Evolutionary conservation across 148 eudicot species (phyloP), one percentile per base, ranked within the genome.

Genomic region (Fagopyrum tataricum): DNA sequence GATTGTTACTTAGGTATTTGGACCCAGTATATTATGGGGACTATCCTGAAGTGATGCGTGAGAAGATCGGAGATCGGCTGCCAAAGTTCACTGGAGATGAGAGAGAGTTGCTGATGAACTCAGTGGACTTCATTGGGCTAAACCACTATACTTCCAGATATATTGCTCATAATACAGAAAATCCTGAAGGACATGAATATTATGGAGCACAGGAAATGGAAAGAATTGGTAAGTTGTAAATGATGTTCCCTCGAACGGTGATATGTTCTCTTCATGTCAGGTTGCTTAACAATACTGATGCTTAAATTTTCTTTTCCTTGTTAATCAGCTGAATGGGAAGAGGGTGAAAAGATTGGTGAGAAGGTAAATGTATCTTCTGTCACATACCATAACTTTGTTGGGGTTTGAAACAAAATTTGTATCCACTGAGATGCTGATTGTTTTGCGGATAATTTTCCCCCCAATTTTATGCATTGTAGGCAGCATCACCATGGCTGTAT

Each of bases 401-500:
- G 37, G 37, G 37, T 31, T 31, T 31, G 37, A 31, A 31, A 31
- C 37, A 31, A 5, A 10, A 52, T 39, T 26, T 5, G 11, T 62
- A 8, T 42, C 31, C 49, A n/a, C 18, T 70, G 44, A 39, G 46
- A 23, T 40, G 68, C 9, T 58, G 6, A 79, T 9, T 5, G 11
- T 58, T 21, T 56, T 58, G 37, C 20, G 21, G 62, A 18, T 56
- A 24, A 21, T 56, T 56, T 21, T 48, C 17, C n/a, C 17, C 15
- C 52, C 7, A 59, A 70, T 56, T 9, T 58, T 76, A 47, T 78
- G 67, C 66, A 67, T 81, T 76, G 71, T 93, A 91, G 97, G 97
- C 93, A 55, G 97, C 88, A 81, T 91, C 93, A 26, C 37, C 82
- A 47, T 91, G 97, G 97, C 93, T 91, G 18, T 91, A 91, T 77